Percentiles rank a stretch among this genome's conserved stretches.
Evolutionary conservation across 805 yeast genomes (phyloP).

Genomic region (Lachancea quebecensis): DNA sequence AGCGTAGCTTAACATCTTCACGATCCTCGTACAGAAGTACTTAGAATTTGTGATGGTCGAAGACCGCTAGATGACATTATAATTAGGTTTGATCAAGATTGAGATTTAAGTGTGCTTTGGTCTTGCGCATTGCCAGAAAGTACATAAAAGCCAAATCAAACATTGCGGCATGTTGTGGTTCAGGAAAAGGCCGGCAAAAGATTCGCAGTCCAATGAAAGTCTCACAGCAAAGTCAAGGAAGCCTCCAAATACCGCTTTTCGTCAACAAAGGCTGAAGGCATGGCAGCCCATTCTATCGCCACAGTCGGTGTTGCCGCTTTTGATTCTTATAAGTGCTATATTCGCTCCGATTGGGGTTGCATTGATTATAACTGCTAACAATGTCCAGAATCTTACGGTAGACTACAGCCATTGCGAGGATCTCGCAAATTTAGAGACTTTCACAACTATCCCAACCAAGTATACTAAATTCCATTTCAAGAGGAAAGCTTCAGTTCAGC

Average conservation of each 20-base stretch:
- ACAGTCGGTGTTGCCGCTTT: slow-evolving; percentile 77
- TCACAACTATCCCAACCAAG: slow-evolving; percentile 49
- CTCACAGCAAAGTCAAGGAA: slow-evolving; percentile 37
- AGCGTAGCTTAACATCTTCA: no score
- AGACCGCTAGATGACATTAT: not conserved
- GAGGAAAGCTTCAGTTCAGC: slow-evolving; percentile 29
- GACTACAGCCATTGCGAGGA: slow-evolving; percentile 68
- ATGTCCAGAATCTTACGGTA: slow-evolving; percentile 66
- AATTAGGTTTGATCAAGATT: no score
- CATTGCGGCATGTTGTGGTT: slow-evolving; percentile 3
- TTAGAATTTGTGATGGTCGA: not conserved
- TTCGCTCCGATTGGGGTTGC: slow-evolving; percentile 92
- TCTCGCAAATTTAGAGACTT: slow-evolving; percentile 40
- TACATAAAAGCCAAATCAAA: no score
- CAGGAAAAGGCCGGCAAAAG: not conserved
- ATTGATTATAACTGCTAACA: slow-evolving; percentile 66
- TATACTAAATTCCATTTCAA: slow-evolving; percentile 59
- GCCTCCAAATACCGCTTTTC: slow-evolving; percentile 70
- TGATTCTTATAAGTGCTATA: slow-evolving; percentile 64
- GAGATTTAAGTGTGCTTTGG: no score
- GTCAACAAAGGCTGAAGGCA: slow-evolving; percentile 60
- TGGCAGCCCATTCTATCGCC: slow-evolving; percentile 90
- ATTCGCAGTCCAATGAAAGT: not conserved
- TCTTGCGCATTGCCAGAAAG: no score
- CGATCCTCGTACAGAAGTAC: not conserved